Percentiles rank a stretch among this genome's conserved stretches.
These are phyloP conservation scores for Friedmanniomyces simplex DNA, from an alignment of 495 filamentous ascomycete genomes.

Conservation along the genomic window DNA sequence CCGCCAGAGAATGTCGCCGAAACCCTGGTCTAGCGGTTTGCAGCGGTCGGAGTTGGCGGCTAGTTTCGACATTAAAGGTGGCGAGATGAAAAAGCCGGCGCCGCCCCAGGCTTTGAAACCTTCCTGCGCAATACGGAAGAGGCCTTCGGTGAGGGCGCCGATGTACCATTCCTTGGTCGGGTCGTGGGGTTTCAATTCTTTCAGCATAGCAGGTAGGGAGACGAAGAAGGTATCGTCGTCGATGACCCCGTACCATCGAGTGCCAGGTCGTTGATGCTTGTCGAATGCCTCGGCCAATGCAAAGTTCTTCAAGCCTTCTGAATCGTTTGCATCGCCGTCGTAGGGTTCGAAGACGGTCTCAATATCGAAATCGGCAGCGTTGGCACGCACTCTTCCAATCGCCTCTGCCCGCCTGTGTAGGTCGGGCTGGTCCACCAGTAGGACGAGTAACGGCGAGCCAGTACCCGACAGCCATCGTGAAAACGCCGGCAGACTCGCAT, in stretches of 20 bases:
- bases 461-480: background rate
- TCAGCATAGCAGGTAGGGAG: background rate
- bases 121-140: background rate
- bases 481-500: constrained; percentile 3
- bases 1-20: constrained; percentile 6
- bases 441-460: background rate
- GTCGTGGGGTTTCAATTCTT: background rate
- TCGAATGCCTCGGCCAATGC: background rate
- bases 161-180: constrained; percentile 1
- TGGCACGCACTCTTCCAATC: background rate
- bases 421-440: background rate
- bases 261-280: background rate
- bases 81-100: constrained; percentile 8
- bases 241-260: constrained; percentile 11
- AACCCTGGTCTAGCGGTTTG: background rate
- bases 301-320: constrained; percentile 4
- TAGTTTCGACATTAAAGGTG: background rate
- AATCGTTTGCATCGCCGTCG: background rate
- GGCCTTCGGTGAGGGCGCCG: constrained; percentile 7
- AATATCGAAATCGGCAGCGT: background rate
- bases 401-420: background rate
- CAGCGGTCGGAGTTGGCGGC: background rate
- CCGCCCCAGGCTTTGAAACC: constrained; percentile 14
- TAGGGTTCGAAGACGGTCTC: constrained; percentile 1
- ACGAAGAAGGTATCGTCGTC: constrained; percentile 15